phyloP scores from a whole-genome alignment of 2,329 filamentous ascomycete species.

The Leptographium procerum region DNA sequence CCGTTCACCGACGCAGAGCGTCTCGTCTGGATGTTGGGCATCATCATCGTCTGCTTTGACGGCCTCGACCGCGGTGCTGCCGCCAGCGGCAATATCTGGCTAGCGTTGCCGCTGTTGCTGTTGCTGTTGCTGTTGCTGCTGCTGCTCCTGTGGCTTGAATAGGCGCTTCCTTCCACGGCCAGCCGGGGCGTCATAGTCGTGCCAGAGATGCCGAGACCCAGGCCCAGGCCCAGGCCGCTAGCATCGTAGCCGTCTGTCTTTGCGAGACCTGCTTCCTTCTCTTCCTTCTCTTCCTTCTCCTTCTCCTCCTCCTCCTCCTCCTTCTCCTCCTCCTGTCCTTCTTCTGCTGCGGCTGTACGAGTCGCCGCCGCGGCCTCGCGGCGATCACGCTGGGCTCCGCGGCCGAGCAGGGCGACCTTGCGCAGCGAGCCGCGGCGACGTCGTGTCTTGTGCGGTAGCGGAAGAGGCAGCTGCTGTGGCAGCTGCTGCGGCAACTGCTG shows the following conservation, averaged over 20 bases:
- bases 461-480: too few species aligned
- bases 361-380: constrained; percentile 26
- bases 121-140: neutral
- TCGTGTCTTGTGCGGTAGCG: constrained; percentile 39
- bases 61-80: neutral
- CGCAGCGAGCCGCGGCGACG: constrained; percentile 74
- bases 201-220: constrained; percentile 38
- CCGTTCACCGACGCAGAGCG: neutral
- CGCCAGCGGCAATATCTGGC: constrained; percentile 15
- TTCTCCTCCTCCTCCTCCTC: too few species aligned
- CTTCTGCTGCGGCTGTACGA: neutral
- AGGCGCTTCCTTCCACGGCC: constrained; percentile 32
- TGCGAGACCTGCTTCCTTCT: too few species aligned
- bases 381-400: constrained; percentile 51
- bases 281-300: too few species aligned
- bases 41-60: neutral
- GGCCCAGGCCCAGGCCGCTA: too few species aligned
- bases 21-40: neutral
- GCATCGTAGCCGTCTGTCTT: too few species aligned
- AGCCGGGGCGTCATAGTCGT: constrained; percentile 31
- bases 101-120: constrained; percentile 4
- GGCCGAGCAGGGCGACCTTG: constrained; percentile 74
- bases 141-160: neutral
- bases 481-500: neutral
- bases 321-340: too few species aligned